These are phyloP conservation scores for Diaporthe longicolla DNA, from an alignment of 2,329 filamentous ascomycete species.

Conservation along the genomic window DNA sequence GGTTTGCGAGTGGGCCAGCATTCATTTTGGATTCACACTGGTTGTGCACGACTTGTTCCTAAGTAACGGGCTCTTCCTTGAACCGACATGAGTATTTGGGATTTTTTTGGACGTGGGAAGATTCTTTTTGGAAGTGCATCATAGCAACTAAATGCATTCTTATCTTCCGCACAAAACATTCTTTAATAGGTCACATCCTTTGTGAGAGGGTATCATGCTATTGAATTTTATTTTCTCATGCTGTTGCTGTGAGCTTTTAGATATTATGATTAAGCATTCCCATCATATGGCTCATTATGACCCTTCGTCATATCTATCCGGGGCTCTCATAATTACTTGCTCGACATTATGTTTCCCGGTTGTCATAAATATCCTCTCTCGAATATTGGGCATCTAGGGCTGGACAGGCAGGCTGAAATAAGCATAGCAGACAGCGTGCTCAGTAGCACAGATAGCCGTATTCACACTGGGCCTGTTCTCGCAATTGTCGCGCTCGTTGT, in stretches of 20 bases:
- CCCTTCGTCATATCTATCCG: not conserved
- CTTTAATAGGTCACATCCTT: too few relatives aligned
- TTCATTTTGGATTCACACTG: too few relatives aligned
- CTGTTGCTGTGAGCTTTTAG: not conserved
- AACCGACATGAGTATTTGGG: too few relatives aligned
- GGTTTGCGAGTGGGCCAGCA: too few relatives aligned
- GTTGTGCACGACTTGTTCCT: too few relatives aligned
- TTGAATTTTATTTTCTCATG: conserved; percentile 7
- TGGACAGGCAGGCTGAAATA: conserved; percentile 15
- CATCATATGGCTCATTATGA: not conserved
- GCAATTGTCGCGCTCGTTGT: not conserved
- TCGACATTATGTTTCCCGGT: not conserved
- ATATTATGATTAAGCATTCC: conserved; percentile 5
- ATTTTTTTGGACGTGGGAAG: too few relatives aligned
- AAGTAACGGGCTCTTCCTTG: too few relatives aligned
- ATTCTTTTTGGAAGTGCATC: too few relatives aligned
- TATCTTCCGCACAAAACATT: too few relatives aligned
- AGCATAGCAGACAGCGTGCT: conserved; percentile 14
- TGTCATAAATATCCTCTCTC: not conserved
- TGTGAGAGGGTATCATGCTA: too few relatives aligned
- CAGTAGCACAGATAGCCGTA: not conserved
- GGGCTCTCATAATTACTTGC: not conserved
- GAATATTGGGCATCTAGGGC: not conserved
- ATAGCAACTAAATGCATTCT: too few relatives aligned
- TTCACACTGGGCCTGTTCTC: not conserved